phyloP scores from a whole-genome alignment of 2,329 filamentous ascomycete species.

The Akanthomyces muscarius region DNA sequence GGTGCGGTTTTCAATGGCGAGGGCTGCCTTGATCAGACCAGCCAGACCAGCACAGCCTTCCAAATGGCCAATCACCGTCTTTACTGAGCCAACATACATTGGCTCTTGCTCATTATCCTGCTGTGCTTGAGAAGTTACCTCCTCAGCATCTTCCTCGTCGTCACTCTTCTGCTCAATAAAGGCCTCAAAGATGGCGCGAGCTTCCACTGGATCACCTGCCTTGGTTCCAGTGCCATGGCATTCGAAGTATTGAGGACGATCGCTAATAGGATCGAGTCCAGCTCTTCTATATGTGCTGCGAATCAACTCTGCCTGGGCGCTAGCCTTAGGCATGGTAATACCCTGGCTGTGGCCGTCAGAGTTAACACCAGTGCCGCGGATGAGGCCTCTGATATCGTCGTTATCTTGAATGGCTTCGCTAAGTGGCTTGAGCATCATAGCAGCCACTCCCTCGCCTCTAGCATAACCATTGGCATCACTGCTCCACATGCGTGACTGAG shows the following conservation, averaged over 20 bases:
- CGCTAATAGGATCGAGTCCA: conserved; percentile 22
- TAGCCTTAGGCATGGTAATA: conserved; percentile 49
- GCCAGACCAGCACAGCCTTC: conserved; percentile 45
- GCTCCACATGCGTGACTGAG: conserved; percentile 33
- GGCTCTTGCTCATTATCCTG: too few species aligned
- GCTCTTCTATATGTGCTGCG: conserved; percentile 25
- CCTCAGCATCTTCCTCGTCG: too few species aligned
- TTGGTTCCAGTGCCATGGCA: conserved; percentile 30
- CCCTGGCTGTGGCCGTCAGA: conserved; percentile 51
- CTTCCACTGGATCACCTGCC: conserved; percentile 44
- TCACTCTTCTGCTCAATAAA: background rate
- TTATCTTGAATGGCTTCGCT: conserved; percentile 43
- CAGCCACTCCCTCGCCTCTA: conserved; percentile 47
- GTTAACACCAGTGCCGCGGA: conserved; percentile 46
- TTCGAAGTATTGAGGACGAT: conserved; percentile 39
- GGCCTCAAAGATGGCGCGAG: conserved; percentile 34
- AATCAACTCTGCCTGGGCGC: conserved; percentile 38
- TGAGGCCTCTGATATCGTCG: conserved; percentile 47
- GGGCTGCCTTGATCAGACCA: conserved; percentile 43
- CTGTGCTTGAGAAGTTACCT: too few species aligned
- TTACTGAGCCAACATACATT: conserved; percentile 40
- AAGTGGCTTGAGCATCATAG: conserved; percentile 44
- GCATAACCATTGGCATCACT: conserved; percentile 47
- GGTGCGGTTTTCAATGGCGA: conserved; percentile 42
- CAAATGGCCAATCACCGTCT: conserved; percentile 45